A percentile compares a stretch with the other conserved stretches of the same genome.
Conservation (phyloP, 208 protist species). For the Porcisia hertigi region DNA sequence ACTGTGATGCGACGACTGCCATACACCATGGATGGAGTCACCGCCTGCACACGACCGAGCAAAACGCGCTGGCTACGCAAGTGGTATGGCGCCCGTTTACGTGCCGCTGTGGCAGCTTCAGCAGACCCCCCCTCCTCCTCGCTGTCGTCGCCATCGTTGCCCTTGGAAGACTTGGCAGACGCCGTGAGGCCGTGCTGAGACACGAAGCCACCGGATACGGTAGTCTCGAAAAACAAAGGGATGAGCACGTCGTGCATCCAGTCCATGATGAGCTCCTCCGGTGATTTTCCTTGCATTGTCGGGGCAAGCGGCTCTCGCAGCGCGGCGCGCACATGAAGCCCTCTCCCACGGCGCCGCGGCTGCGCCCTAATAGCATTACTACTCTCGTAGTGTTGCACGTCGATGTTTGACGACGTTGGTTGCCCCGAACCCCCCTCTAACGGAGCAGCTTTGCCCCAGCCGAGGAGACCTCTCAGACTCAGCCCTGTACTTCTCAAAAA, state of each 20-base stretch:
- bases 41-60: constrained; percentile 33
- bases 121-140: neutral
- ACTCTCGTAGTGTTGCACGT: no score
- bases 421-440: neutral
- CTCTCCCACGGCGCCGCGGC: neutral
- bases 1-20: neutral
- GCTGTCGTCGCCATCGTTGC: constrained; percentile 1
- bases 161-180: neutral
- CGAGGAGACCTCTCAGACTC: constrained; percentile 12
- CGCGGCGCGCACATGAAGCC: neutral
- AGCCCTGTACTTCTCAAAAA: constrained; percentile 3
- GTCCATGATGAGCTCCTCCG: constrained; percentile 18
- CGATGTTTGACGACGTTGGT: neutral
- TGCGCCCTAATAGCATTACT: neutral
- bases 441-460: constrained; percentile 10
- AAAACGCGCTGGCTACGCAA: constrained; percentile 28
- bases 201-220: constrained; percentile 14
- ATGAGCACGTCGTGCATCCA: constrained; percentile 43
- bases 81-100: constrained; percentile 10
- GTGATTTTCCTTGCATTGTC: neutral
- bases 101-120: neutral
- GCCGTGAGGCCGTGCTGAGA: neutral
- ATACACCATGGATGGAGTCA: constrained; percentile 29
- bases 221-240: constrained; percentile 41
- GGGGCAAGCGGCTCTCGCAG: neutral